Percentiles rank a stretch among this genome's conserved stretches.
Evolutionary conservation across 768 basidiomycete genomes (phyloP).

Genomic region (Pleurotus djamor): DNA sequence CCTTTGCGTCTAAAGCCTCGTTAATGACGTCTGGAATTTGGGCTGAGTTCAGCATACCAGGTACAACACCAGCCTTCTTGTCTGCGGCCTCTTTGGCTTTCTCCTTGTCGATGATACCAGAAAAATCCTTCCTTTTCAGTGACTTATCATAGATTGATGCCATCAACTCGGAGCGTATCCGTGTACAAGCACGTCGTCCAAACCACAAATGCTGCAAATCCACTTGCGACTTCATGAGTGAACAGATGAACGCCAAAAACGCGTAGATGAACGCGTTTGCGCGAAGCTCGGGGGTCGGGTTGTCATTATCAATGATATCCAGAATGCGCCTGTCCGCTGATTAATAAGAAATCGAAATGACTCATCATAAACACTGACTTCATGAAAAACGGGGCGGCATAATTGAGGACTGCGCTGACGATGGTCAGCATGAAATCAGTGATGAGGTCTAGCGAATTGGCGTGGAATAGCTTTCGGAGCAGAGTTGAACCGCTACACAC

Average conservation of each 20-base stretch:
- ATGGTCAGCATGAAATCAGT: conserved; percentile 70
- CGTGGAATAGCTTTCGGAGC: conserved; percentile 37
- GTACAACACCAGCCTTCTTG: conserved; percentile 30
- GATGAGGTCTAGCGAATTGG: conserved; percentile 45
- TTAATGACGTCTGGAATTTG: neutral
- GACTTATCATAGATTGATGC: conserved; percentile 88
- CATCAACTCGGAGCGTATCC: conserved; percentile 80
- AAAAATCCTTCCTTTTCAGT: conserved; percentile 79
- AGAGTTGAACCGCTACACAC: conserved; percentile 33
- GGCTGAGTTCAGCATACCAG: conserved; percentile 41
- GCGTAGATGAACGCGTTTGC: conserved; percentile 77
- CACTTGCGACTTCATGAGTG: conserved; percentile 59
- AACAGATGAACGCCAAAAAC: conserved; percentile 65
- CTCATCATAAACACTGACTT: conserved; percentile 37
- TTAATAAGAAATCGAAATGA: conserved; percentile 8
- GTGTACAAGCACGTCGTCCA: conserved; percentile 70
- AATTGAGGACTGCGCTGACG: conserved; percentile 72
- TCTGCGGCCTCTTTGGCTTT: conserved; percentile 26
- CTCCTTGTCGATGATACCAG: conserved; percentile 64
- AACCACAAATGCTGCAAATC: conserved; percentile 81
- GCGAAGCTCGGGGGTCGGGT: conserved; percentile 47
- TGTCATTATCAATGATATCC: conserved; percentile 44
- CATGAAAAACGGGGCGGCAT: conserved; percentile 82
- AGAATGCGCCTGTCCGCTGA: conserved; percentile 44
- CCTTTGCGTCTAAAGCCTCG: conserved; percentile 24